phyloP scores from a whole-genome alignment of 2,329 filamentous ascomycete genomes.

The Coleophoma crateriformis region DNA sequence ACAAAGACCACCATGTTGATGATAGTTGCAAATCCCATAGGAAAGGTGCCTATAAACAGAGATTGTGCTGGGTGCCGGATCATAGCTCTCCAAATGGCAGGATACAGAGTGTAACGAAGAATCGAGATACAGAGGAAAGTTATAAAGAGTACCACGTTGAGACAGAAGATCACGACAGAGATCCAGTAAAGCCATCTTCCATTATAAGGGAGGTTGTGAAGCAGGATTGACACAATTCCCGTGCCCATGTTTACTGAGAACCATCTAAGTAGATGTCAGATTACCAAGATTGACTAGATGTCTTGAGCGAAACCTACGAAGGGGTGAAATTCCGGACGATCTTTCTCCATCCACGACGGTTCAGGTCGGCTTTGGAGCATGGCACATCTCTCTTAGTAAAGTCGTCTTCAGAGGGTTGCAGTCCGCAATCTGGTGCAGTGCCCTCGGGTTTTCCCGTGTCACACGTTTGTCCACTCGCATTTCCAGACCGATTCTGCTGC shows the following conservation, averaged over 20 bases:
- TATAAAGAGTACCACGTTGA: conserved; percentile 54
- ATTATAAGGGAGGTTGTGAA: conserved; percentile 58
- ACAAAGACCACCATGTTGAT: conserved; percentile 57
- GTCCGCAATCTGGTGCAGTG: no score
- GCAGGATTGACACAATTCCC: conserved; percentile 58
- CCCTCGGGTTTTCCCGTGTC: no score
- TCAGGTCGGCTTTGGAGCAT: no score
- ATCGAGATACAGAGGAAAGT: conserved; percentile 47
- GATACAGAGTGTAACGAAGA: conserved; percentile 59
- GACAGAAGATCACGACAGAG: conserved; percentile 52
- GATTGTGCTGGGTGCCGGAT: conserved; percentile 61
- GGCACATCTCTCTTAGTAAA: no score
- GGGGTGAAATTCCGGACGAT: no score
- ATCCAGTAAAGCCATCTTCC: conserved; percentile 51
- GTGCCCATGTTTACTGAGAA: conserved; percentile 62
- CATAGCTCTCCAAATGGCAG: conserved; percentile 61
- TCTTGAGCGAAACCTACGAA: no score
- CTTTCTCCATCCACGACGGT: no score
- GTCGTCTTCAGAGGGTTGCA: no score
- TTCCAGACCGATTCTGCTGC: no score
- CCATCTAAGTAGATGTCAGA: conserved; percentile 34
- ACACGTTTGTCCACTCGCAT: no score
- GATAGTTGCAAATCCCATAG: conserved; percentile 63
- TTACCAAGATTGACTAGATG: no score
- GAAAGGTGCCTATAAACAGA: conserved; percentile 57